A percentile compares a stretch with the other conserved stretches of the same genome.
Conservation (phyloP, 371 early-diverging fungal species). For the Syncephalis plumigaleata region DNA sequence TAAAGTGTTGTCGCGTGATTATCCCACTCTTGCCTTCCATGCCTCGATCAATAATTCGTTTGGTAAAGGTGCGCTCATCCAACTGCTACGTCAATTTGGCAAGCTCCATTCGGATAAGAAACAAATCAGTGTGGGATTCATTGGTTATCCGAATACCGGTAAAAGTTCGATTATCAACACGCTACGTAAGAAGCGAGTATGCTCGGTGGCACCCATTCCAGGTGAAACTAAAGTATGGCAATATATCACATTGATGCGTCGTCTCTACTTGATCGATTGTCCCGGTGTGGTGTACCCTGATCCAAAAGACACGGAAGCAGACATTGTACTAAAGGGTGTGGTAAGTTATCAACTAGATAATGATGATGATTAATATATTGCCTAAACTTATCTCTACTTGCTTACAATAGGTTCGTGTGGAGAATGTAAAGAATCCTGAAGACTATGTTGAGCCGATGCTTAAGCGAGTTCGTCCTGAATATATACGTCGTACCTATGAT, state of each 20-base stretch:
- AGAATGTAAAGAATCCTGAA: conserved; percentile 89
- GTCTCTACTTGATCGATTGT: conserved; percentile 98
- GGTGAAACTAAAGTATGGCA: conserved; percentile 99
- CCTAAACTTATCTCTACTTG: background rate
- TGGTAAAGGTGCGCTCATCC: conserved; percentile 96
- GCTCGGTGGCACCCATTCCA: conserved; percentile 97
- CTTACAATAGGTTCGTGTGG: conserved; percentile 54
- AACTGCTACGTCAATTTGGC: conserved; percentile 93
- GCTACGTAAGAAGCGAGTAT: conserved; percentile 89
- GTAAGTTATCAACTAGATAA: conserved; percentile 12
- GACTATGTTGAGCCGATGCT: conserved; percentile 82
- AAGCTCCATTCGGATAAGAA: conserved; percentile 91
- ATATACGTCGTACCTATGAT: conserved; percentile 80
- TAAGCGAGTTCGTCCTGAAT: conserved; percentile 71
- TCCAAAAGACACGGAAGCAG: conserved; percentile 73
- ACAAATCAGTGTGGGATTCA: conserved; percentile 94
- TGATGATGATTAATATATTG: background rate
- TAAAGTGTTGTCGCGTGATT: conserved; percentile 68
- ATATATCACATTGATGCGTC: conserved; percentile 97
- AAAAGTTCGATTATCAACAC: conserved; percentile 98
- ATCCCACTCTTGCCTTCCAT: conserved; percentile 97
- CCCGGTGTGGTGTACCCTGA: conserved; percentile 96
- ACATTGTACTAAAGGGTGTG: conserved; percentile 96
- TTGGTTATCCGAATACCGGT: conserved; percentile 96
- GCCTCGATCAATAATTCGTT: conserved; percentile 95